Evolutionary conservation across 2,329 filamentous ascomycete genomes (phyloP).

Genomic region (Dichotomopilus funicola): DNA sequence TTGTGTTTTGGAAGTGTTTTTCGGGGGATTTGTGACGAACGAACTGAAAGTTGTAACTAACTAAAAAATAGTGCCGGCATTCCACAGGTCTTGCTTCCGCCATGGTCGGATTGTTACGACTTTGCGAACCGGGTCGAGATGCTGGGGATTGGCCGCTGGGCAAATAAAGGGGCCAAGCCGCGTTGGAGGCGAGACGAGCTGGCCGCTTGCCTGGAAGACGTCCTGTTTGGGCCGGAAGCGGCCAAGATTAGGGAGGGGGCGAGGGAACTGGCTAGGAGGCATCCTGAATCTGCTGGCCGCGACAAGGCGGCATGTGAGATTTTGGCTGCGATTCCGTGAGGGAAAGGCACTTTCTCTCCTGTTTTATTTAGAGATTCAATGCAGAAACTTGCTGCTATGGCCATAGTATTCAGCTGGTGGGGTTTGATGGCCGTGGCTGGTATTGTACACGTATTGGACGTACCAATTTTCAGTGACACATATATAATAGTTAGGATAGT

Average conservation of each 20-base stretch:
- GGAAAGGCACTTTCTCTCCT: no score
- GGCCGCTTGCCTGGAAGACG: background rate
- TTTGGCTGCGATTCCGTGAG: background rate
- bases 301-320: background rate
- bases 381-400: no score
- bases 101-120: slow-evolving; percentile 22
- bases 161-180: background rate
- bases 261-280: background rate
- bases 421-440: no score
- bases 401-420: no score
- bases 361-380: no score
- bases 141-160: slow-evolving; percentile 21
- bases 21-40: background rate
- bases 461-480: no score
- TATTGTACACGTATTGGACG: no score
- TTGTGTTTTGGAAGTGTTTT: background rate
- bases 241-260: background rate
- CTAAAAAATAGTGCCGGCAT: background rate
- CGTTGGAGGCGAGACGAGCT: background rate
- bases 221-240: background rate
- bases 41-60: background rate
- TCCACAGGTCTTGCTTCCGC: background rate
- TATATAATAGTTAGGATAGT: no score
- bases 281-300: background rate
- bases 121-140: slow-evolving; percentile 20